These are phyloP conservation scores for Linum trigynum DNA, from an alignment of 345 rosid genomes.

Conservation along the genomic window DNA sequence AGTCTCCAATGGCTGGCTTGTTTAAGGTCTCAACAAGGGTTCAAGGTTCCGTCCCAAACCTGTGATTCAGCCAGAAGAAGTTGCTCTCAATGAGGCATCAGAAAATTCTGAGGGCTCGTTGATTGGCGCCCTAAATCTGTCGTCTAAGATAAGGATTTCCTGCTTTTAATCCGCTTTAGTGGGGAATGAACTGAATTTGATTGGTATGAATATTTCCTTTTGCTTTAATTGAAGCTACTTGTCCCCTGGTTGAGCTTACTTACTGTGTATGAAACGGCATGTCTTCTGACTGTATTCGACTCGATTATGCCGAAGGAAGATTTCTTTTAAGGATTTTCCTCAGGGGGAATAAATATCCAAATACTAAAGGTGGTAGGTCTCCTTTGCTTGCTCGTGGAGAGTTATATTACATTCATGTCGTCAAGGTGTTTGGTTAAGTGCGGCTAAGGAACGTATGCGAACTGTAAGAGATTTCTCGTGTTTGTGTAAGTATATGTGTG, in stretches of 20 bases:
- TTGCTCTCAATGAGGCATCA: slow-evolving; percentile 28
- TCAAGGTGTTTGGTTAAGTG: too few species aligned
- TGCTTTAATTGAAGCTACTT: not conserved
- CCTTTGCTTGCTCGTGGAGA: not conserved
- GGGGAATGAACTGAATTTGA: too few species aligned
- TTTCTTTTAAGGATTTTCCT: too few species aligned
- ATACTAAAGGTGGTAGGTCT: not conserved
- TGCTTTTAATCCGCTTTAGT: too few species aligned
- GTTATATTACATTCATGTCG: too few species aligned
- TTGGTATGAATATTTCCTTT: too few species aligned
- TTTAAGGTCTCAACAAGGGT: slow-evolving; percentile 68
- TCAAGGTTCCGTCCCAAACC: slow-evolving; percentile 49
- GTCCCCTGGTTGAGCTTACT: not conserved
- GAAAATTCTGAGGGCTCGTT: slow-evolving; percentile 26
- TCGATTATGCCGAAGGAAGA: too few species aligned
- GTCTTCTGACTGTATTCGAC: too few species aligned
- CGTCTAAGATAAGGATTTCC: slow-evolving; percentile 20
- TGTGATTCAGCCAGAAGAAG: slow-evolving; percentile 23
- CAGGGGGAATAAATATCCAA: too few species aligned
- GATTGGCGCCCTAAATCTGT: slow-evolving; percentile 15
- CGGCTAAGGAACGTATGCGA: not conserved
- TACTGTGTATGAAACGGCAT: too few species aligned
- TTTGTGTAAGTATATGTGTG: too few species aligned
- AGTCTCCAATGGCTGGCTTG: slow-evolving; percentile 43
- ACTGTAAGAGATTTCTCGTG: not conserved